Evolutionary conservation across 306 rosid genomes (phyloP).

Genomic region (Cicer chorassanicum): DNA sequence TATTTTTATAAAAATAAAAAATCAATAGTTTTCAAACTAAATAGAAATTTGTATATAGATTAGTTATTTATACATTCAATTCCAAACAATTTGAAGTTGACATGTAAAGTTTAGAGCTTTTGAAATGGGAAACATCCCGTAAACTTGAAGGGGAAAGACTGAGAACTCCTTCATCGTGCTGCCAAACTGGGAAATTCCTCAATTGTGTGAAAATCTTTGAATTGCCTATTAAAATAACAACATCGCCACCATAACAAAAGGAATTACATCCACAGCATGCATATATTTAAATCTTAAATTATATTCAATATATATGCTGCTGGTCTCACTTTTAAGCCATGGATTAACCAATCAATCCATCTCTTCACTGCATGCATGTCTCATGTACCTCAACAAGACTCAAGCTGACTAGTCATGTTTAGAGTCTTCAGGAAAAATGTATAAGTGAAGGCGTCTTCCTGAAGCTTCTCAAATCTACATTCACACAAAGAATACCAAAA

Average conservation of each 20-base stretch:
- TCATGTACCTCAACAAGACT: not conserved
- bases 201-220: not conserved
- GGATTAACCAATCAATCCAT: not conserved
- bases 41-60: not conserved
- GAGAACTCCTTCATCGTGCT: not conserved
- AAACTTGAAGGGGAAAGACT: not conserved
- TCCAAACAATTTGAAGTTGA: not conserved
- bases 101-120: not conserved
- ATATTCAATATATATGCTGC: not conserved
- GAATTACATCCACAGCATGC: not conserved
- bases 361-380: not conserved
- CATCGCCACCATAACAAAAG: not conserved
- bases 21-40: not conserved
- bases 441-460: slow-evolving; percentile 78
- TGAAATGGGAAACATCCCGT: not conserved
- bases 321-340: slow-evolving; percentile 30
- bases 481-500: not conserved
- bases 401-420: slow-evolving; percentile 51
- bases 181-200: slow-evolving; percentile 10
- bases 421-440: slow-evolving; percentile 67
- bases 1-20: not conserved
- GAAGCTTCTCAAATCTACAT: slow-evolving; percentile 87
- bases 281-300: not conserved
- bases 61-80: not conserved
- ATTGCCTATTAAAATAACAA: not conserved